Conservation (phyloP, 208 protist species). For the Leishmania amazonensis region DNA sequence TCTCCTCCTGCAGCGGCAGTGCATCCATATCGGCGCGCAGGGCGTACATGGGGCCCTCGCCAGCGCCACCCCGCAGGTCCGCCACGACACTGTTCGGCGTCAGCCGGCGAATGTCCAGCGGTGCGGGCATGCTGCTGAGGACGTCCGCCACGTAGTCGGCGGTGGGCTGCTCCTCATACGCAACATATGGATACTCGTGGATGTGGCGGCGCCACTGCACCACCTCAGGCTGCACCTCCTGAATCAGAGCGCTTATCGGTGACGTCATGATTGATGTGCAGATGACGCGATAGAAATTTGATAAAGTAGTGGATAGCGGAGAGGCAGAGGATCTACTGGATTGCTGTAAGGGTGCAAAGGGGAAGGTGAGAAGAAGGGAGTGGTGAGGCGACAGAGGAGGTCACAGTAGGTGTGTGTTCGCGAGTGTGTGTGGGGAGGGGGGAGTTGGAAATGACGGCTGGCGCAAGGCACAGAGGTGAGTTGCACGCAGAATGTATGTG, state of each 20-base stretch:
- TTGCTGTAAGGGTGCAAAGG: too few species aligned
- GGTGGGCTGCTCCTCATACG: conserved; percentile 68
- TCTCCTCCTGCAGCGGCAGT: conserved; percentile 70
- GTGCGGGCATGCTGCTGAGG: conserved; percentile 49
- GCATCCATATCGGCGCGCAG: conserved; percentile 77
- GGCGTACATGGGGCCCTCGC: conserved; percentile 54
- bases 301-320: not conserved
- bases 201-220: conserved; percentile 82
- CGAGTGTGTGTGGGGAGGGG: too few species aligned
- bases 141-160: conserved; percentile 68
- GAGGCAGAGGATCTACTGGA: not conserved
- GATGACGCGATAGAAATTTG: not conserved
- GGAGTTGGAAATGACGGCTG: not conserved
- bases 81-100: conserved; percentile 63
- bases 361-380: not conserved
- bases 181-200: conserved; percentile 63
- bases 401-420: not conserved
- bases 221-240: conserved; percentile 40
- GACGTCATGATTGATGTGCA: conserved; percentile 15
- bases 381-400: not conserved
- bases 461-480: not conserved
- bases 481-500: not conserved
- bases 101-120: conserved; percentile 52
- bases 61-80: conserved; percentile 60
- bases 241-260: conserved; percentile 26